Percentiles rank a stretch among this genome's conserved stretches.
Evolutionary conservation across 2,329 filamentous ascomycete genomes (phyloP).

Genomic region (Phaeophleospora eucalypticola): DNA sequence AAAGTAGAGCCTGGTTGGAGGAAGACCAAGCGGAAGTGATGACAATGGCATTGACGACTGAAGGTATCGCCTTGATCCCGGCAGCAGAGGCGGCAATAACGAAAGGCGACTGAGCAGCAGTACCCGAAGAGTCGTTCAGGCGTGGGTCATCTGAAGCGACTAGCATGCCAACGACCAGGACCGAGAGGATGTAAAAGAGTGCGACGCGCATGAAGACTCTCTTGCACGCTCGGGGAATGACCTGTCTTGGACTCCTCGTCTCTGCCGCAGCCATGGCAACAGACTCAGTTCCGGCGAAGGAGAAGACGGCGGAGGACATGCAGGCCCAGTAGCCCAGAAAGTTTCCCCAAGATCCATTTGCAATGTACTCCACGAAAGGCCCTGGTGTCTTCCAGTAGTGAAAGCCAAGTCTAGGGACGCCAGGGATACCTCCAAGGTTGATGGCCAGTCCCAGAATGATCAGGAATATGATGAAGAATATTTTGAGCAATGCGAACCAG

Average conservation of each 20-base stretch:
- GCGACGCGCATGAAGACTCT: conserved; percentile 22
- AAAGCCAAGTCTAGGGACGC: conserved; percentile 41
- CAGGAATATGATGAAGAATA: conserved; percentile 42
- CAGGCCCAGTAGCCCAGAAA: conserved; percentile 40
- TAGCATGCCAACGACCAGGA: conserved; percentile 36
- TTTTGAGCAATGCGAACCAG: conserved; percentile 45
- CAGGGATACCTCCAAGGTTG: conserved; percentile 41
- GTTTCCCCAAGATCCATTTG: conserved; percentile 32
- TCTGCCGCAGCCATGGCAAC: conserved; percentile 27
- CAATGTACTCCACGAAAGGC: conserved; percentile 41
- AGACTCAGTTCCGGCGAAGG: conserved; percentile 22
- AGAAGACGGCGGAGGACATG: conserved; percentile 23
- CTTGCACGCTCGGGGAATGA: conserved; percentile 24
- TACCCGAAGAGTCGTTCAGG: conserved; percentile 28
- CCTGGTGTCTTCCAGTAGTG: conserved; percentile 43
- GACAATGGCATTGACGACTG: conserved; percentile 64
- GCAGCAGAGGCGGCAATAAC: conserved; percentile 59
- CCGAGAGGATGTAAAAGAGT: conserved; percentile 40
- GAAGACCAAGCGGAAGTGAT: conserved; percentile 61
- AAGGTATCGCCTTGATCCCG: conserved; percentile 56
- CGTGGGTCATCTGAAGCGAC: conserved; percentile 38
- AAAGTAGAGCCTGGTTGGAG: conserved; percentile 52
- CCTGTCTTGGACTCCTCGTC: conserved; percentile 24
- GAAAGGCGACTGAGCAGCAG: conserved; percentile 47
- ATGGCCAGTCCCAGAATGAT: conserved; percentile 43